A percentile compares a stretch with the other conserved stretches of the same genome.
phyloP scores from a whole-genome alignment of 1,284 basidiomycete genomes.

The Sanghuangporus baumii region DNA sequence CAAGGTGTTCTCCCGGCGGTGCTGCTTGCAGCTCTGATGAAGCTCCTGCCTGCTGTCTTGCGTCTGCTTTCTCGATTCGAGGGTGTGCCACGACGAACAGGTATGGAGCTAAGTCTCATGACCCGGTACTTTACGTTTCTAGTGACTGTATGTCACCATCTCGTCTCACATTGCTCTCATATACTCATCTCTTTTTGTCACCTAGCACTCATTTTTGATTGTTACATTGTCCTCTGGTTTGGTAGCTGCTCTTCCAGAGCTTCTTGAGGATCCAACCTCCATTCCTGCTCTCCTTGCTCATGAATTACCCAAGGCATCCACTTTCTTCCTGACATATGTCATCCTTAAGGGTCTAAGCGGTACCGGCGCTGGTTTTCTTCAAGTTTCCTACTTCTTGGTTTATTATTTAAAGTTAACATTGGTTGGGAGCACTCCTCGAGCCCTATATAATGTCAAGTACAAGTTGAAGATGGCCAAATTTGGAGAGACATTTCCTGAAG shows the following conservation, averaged over 20 bases:
- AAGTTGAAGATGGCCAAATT: conserved; percentile 62
- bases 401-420: conserved; percentile 86
- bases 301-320: conserved; percentile 80
- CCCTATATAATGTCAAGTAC: conserved; percentile 76
- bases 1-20: conserved; percentile 87
- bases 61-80: conserved; percentile 74
- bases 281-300: conserved; percentile 64
- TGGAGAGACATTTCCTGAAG: conserved; percentile 82
- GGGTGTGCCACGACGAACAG: conserved; percentile 76
- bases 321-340: conserved; percentile 85
- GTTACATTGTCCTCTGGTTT: conserved; percentile 82
- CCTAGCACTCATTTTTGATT: conserved; percentile 83
- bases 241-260: conserved; percentile 57
- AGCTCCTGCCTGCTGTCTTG: conserved; percentile 85
- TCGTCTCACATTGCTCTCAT: neutral
- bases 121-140: conserved; percentile 90
- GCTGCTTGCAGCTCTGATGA: conserved; percentile 83
- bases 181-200: neutral
- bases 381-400: conserved; percentile 68
- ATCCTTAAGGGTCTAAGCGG: conserved; percentile 70
- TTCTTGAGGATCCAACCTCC: conserved; percentile 56
- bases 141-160: conserved; percentile 60
- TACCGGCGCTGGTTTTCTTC: conserved; percentile 76
- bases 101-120: conserved; percentile 89
- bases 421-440: conserved; percentile 87